Percentiles rank a stretch among this genome's conserved stretches.
Evolutionary conservation across 495 filamentous ascomycete genomes (phyloP).

Genomic region (Elasticomyces elasticus): DNA sequence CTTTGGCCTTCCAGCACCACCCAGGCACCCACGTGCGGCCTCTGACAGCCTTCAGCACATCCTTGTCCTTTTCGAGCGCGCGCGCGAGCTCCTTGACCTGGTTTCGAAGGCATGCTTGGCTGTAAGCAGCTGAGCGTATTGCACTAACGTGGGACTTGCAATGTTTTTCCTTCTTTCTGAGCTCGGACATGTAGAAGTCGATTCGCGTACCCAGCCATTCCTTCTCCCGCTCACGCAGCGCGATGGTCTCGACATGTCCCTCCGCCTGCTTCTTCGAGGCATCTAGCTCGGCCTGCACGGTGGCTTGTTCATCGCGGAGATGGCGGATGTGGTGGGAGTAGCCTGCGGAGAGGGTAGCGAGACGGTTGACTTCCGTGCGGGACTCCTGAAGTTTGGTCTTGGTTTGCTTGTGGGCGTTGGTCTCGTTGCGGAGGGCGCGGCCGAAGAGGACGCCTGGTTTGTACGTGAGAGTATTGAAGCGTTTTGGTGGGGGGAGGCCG

Average conservation of each 20-base stretch:
- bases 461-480: background rate
- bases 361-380: background rate
- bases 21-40: background rate
- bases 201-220: too few relatives aligned
- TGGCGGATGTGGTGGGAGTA: background rate
- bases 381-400: background rate
- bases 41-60: background rate
- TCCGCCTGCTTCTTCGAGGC: background rate
- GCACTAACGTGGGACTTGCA: too few relatives aligned
- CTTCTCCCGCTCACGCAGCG: too few relatives aligned
- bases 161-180: too few relatives aligned
- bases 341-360: background rate
- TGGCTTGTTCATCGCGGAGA: background rate
- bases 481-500: too few relatives aligned
- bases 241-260: background rate
- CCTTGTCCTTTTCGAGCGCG: background rate
- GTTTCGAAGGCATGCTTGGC: background rate
- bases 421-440: background rate
- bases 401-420: background rate
- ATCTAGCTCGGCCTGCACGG: background rate
- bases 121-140: background rate
- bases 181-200: too few relatives aligned
- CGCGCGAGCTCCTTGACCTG: background rate
- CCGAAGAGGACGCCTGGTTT: background rate
- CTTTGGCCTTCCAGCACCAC: background rate